A percentile compares a stretch with the other conserved stretches of the same genome.
Conservation (phyloP, 345 rosid species). For the Eutrema heterophyllum region DNA sequence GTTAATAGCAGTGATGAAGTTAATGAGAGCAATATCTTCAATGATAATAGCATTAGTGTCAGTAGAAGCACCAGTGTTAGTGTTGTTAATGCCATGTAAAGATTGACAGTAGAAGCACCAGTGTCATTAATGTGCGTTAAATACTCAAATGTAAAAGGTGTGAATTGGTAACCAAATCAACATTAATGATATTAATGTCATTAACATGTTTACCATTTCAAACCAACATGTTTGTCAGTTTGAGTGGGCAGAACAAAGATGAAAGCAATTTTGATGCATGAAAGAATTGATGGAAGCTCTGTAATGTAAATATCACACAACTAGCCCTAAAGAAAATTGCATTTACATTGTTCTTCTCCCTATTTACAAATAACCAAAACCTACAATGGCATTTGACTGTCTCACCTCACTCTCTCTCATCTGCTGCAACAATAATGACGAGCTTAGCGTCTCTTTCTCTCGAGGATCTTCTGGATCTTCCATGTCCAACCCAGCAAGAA, state of each 20-base stretch:
- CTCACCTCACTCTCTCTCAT: slow-evolving; percentile 20
- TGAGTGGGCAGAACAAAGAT: slow-evolving; percentile 16
- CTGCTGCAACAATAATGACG: not conserved
- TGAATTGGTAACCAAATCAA: not conserved
- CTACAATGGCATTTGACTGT: slow-evolving; percentile 28
- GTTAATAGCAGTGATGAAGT: not conserved
- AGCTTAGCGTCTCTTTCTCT: slow-evolving; percentile 64
- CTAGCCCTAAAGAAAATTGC: slow-evolving; percentile 35
- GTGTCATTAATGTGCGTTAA: not conserved
- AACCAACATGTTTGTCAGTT: not conserved
- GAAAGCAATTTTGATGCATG: slow-evolving; percentile 17
- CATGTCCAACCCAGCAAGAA: slow-evolving; percentile 74
- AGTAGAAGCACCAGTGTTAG: not conserved
- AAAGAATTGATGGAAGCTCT: slow-evolving; percentile 29
- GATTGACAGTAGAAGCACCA: not conserved
- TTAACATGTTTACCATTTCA: not conserved
- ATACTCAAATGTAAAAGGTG: not conserved
- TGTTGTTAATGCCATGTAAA: not conserved
- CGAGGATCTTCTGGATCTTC: slow-evolving; percentile 54
- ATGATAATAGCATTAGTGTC: not conserved
- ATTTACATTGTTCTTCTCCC: slow-evolving; percentile 31
- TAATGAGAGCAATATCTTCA: not conserved
- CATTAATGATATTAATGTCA: not conserved
- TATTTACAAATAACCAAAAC: slow-evolving; percentile 23
- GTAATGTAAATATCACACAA: slow-evolving; percentile 17